Percentiles rank a stretch among this genome's conserved stretches.
phyloP scores from a whole-genome alignment of 305 asterid species.

The Rubia peregrina region DNA sequence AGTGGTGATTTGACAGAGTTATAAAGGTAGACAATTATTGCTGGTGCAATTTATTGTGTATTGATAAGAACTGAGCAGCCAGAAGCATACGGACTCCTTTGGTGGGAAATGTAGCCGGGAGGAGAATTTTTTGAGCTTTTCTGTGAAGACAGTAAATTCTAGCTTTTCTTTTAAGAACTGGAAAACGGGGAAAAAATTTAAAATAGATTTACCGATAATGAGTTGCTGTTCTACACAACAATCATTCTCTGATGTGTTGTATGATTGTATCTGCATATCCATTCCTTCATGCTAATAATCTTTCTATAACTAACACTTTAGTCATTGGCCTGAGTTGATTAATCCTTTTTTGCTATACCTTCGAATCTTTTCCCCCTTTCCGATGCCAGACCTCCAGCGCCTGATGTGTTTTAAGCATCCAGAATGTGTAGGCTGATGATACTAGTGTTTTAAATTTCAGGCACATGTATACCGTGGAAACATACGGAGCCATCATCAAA shows the following conservation, averaged over 20 bases:
- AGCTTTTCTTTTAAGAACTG: neutral
- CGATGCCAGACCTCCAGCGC: neutral
- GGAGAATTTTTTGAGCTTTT: neutral
- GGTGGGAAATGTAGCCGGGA: neutral
- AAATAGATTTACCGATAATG: too few relatives aligned
- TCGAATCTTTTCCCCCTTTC: neutral
- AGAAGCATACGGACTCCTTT: neutral
- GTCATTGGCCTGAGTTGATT: neutral
- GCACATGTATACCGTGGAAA: conserved; percentile 65
- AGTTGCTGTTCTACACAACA: too few relatives aligned
- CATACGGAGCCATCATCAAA: conserved; percentile 16
- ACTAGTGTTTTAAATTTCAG: conserved; percentile 34
- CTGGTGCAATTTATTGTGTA: neutral
- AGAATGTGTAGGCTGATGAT: conserved; percentile 13
- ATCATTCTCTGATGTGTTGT: too few relatives aligned
- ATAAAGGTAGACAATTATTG: neutral
- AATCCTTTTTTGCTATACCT: neutral
- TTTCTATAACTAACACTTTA: neutral
- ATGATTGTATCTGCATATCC: neutral
- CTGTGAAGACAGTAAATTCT: neutral
- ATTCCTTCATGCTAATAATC: neutral
- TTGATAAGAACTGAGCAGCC: neutral
- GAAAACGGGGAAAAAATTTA: neutral
- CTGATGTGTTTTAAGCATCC: neutral
- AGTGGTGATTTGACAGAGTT: conserved; percentile 1